These are phyloP conservation scores for Zychaea mexicana DNA, from an alignment of 371 early-diverging fungal species.

Conservation along the genomic window DNA sequence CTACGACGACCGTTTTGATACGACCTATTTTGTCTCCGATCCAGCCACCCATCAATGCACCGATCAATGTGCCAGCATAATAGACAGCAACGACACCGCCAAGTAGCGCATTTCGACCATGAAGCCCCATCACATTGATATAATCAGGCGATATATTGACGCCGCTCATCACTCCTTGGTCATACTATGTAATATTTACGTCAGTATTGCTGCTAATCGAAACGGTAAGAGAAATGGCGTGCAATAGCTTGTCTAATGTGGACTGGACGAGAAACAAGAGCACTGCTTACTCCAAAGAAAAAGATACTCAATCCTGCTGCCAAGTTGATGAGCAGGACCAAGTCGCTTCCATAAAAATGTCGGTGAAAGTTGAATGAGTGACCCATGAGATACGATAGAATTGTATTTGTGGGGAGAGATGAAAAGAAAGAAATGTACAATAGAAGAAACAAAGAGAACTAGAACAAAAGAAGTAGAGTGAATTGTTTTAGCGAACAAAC, in stretches of 20 bases:
- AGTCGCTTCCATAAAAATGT: conserved; percentile 12
- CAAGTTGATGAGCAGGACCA: conserved; percentile 35
- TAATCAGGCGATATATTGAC: conserved; percentile 47
- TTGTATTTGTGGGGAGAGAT: no score
- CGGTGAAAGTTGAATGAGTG: conserved; percentile 12
- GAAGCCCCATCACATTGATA: conserved; percentile 36
- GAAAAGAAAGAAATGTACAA: no score
- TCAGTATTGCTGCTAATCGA: neutral
- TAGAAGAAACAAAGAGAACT: no score
- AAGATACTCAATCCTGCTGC: conserved; percentile 48
- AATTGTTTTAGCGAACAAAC: neutral
- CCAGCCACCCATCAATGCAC: conserved; percentile 47
- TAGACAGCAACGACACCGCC: conserved; percentile 50
- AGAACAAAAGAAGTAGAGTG: neutral
- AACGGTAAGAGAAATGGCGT: neutral
- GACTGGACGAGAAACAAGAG: neutral
- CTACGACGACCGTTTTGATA: conserved; percentile 39
- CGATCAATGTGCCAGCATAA: conserved; percentile 37
- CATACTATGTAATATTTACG: conserved; percentile 21
- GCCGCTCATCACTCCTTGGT: conserved; percentile 52
- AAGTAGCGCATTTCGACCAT: conserved; percentile 35
- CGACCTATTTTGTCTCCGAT: conserved; percentile 45
- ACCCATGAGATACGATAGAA: no score
- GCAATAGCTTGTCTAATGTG: no score
- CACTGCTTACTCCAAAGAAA: conserved; percentile 43